Evolutionary conservation across 345 rosid genomes (phyloP).

Genomic region (Brassica juncea): DNA sequence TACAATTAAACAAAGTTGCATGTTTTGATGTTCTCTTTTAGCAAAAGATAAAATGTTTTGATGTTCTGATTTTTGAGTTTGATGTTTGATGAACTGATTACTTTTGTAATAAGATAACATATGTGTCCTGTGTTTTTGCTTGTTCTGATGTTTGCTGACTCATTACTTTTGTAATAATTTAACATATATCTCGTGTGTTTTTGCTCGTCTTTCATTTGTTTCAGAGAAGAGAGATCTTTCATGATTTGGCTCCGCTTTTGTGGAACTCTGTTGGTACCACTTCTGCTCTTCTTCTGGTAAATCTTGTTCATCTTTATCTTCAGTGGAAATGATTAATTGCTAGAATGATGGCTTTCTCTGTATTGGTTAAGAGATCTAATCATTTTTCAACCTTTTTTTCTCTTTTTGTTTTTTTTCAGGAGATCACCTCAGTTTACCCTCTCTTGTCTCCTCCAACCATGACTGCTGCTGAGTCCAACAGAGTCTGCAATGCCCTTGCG

Average conservation of each 20-base stretch:
- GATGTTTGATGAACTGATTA: background rate
- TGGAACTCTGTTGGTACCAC: background rate
- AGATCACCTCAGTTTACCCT: background rate
- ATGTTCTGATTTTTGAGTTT: constrained; percentile 4
- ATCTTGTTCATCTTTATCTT: background rate
- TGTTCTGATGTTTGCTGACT: background rate
- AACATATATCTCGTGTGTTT: no score
- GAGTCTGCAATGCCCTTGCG: background rate
- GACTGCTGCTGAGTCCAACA: background rate
- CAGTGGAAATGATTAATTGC: background rate
- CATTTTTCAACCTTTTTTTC: background rate
- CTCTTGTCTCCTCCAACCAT: background rate
- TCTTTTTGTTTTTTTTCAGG: background rate
- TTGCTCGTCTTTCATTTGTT: background rate
- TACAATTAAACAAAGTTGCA: background rate
- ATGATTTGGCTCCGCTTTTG: background rate
- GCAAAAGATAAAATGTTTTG: background rate
- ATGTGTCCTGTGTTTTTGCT: constrained; percentile 33
- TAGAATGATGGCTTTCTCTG: background rate
- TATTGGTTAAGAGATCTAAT: background rate
- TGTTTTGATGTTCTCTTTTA: background rate
- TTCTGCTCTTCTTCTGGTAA: background rate
- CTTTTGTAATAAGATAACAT: background rate
- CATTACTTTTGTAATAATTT: no score
- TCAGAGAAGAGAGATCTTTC: background rate